A percentile compares a stretch with the other conserved stretches of the same genome.
Evolutionary conservation across 106 monocot genomes (phyloP).

Genomic region (Narthecium ossifragum): DNA sequence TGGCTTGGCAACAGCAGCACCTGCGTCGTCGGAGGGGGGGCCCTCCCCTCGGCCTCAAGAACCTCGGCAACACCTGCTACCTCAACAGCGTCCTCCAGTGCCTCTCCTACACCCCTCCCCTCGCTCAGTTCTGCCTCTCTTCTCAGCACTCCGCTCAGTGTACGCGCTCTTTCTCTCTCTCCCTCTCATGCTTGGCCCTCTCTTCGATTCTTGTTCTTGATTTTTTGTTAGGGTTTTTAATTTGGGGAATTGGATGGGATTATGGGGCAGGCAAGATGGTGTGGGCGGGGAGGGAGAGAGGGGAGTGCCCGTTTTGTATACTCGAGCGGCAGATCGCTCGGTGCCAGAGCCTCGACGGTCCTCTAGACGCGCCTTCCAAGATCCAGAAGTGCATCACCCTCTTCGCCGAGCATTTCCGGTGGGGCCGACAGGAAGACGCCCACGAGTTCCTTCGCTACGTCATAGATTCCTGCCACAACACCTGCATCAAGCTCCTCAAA

Average conservation of each 20-base stretch:
- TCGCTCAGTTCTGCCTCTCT: conserved; percentile 83
- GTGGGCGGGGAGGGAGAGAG: conserved; percentile 25
- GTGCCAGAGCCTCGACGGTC: conserved; percentile 36
- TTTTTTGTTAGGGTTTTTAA: neutral
- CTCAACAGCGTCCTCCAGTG: conserved; percentile 98
- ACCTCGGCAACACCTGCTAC: conserved; percentile 95
- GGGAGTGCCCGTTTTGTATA: conserved; percentile 89
- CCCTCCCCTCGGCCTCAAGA: conserved; percentile 73
- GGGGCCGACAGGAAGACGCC: conserved; percentile 92
- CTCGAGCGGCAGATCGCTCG: conserved; percentile 80
- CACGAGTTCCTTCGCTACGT: conserved; percentile 96
- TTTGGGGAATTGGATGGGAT: neutral
- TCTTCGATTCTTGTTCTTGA: neutral
- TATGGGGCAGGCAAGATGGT: conserved; percentile 40
- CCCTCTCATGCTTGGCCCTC: too few species aligned
- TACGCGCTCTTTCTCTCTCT: too few species aligned
- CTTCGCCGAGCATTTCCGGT: conserved; percentile 80
- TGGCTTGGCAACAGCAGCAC: conserved; percentile 46
- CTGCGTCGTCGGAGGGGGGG: conserved; percentile 31
- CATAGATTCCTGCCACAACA: conserved; percentile 89
- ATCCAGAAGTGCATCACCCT: conserved; percentile 57
- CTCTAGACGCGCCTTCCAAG: conserved; percentile 65
- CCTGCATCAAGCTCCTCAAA: too few species aligned
- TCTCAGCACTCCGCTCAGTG: conserved; percentile 70
- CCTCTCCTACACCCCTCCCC: conserved; percentile 89